These are phyloP conservation scores for Ambrosiella xylebori DNA, from an alignment of 2,329 filamentous ascomycete species.

Conservation along the genomic window DNA sequence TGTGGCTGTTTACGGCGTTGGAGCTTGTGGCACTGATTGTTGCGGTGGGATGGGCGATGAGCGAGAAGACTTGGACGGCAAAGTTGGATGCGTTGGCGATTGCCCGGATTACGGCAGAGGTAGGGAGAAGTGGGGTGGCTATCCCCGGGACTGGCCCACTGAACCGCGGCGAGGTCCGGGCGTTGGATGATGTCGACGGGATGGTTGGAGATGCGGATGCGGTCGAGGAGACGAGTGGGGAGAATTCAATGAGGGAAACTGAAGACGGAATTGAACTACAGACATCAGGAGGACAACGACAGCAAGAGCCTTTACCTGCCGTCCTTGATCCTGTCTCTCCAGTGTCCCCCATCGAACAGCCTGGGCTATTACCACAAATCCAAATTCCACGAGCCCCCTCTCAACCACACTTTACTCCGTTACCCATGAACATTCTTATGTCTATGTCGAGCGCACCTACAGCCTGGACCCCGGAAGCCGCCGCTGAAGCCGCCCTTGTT, in stretches of 20 bases:
- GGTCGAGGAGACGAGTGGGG: not conserved
- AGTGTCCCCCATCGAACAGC: not conserved
- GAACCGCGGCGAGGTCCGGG: not conserved
- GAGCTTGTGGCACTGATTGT: conserved; percentile 4
- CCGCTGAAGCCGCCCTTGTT: conserved; percentile 11
- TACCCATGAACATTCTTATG: not conserved
- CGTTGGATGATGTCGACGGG: conserved; percentile 4
- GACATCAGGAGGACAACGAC: not conserved
- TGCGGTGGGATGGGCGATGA: conserved; percentile 1
- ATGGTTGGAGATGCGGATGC: conserved; percentile 4
- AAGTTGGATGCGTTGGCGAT: conserved; percentile 10
- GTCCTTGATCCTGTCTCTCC: not conserved
- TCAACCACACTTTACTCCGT: not conserved
- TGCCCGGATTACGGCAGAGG: conserved; percentile 6
- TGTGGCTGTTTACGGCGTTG: conserved; percentile 6
- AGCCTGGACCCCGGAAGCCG: conserved; percentile 9
- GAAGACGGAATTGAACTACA: not conserved
- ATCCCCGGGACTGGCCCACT: conserved; percentile 6
- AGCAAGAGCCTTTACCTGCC: no score
- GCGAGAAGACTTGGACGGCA: conserved; percentile 8
- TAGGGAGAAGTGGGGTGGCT: not conserved
- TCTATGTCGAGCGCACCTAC: not conserved
- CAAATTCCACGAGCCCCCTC: not conserved
- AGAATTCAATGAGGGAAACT: not conserved
- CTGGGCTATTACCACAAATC: not conserved